These are phyloP conservation scores for Peniophora sp. DNA, from an alignment of 1,284 basidiomycete species.

Conservation along the genomic window DNA sequence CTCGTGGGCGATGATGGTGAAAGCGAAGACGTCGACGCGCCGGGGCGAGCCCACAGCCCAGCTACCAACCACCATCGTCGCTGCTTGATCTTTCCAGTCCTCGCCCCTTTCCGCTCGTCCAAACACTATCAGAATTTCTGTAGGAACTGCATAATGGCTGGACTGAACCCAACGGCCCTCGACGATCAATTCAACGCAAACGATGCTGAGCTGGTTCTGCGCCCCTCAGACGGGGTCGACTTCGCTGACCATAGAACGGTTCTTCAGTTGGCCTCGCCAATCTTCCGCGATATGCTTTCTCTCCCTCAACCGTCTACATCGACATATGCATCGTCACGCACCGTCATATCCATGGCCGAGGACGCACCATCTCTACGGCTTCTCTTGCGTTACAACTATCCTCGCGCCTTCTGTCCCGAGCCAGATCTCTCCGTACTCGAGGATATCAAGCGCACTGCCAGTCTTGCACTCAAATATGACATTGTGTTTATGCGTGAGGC, in stretches of 20 bases:
- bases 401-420: neutral
- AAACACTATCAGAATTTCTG: too few species aligned
- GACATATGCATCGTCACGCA: too few species aligned
- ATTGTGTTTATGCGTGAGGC: neutral
- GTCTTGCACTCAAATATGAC: neutral
- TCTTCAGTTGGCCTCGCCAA: neutral
- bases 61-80: too few species aligned
- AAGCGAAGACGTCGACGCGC: too few species aligned
- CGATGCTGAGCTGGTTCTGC: neutral
- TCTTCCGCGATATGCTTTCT: neutral
- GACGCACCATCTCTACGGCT: neutral
- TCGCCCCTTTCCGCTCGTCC: too few species aligned
- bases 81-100: too few species aligned
- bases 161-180: too few species aligned
- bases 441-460: neutral
- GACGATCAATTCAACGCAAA: neutral
- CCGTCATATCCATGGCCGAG: neutral
- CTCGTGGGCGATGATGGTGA: too few species aligned
- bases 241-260: neutral
- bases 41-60: too few species aligned
- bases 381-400: neutral
- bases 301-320: neutral
- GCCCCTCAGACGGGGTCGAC: neutral
- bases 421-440: neutral
- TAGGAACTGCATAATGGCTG: too few species aligned